Evolutionary conservation across 768 basidiomycete genomes (phyloP).

Genomic region (Xerocomellus chrysenteron): DNA sequence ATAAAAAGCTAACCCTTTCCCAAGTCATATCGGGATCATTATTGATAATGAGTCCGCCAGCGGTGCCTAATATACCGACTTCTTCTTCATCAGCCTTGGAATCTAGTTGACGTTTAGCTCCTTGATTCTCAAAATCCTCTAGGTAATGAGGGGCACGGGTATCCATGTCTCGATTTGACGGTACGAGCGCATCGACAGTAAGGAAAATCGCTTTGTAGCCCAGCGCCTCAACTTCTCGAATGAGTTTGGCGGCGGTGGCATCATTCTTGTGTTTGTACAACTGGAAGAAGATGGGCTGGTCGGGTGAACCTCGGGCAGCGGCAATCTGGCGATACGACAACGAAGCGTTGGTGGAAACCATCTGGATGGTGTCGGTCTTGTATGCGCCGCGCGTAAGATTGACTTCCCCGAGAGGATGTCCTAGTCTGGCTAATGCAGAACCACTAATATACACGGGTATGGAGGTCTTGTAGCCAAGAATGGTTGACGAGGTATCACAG

Average conservation of each 20-base stretch:
- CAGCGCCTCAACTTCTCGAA: conserved; percentile 65
- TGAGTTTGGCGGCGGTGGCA: conserved; percentile 60
- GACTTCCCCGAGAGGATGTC: conserved; percentile 86
- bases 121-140: conserved; percentile 53
- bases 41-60: conserved; percentile 62
- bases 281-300: conserved; percentile 76
- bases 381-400: conserved; percentile 77
- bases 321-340: conserved; percentile 65
- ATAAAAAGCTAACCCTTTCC: conserved; percentile 49
- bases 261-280: conserved; percentile 82
- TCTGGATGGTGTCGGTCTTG: conserved; percentile 72
- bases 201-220: conserved; percentile 90
- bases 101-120: conserved; percentile 24
- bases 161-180: conserved; percentile 79
- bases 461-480: conserved; percentile 67
- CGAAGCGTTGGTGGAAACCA: conserved; percentile 80
- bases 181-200: conserved; percentile 86
- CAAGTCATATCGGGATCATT: conserved; percentile 79
- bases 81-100: conserved; percentile 33
- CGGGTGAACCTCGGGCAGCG: conserved; percentile 46
- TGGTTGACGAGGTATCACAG: conserved; percentile 68
- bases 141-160: conserved; percentile 56
- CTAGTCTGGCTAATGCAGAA: conserved; percentile 81
- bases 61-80: conserved; percentile 55
- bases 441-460: conserved; percentile 84